phyloP scores from a whole-genome alignment of 106 monocot genomes.

The Platanthera guangdongensis region DNA sequence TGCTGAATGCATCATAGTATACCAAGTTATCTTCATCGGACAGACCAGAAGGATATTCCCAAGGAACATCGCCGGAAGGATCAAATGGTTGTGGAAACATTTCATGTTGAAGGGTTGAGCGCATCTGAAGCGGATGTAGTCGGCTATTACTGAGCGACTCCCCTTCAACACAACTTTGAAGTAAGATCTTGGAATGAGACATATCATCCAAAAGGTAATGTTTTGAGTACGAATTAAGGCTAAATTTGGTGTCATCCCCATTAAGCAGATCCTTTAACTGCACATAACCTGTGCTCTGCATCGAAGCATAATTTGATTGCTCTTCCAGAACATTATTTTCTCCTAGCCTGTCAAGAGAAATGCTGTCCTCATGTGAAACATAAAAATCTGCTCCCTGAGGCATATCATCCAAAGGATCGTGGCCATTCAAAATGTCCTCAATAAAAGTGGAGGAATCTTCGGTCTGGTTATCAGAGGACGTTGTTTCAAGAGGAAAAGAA shows the following conservation, averaged over 20 bases:
- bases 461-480: background rate
- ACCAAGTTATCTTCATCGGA: background rate
- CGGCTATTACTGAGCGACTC: background rate
- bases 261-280: conserved; percentile 1
- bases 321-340: background rate
- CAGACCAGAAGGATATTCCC: background rate
- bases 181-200: background rate
- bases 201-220: background rate
- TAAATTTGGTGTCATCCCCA: background rate
- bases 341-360: background rate
- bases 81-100: background rate
- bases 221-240: background rate
- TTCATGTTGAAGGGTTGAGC: background rate
- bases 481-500: background rate
- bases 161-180: background rate
- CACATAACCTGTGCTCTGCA: background rate
- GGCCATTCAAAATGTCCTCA: background rate
- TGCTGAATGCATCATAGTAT: conserved; percentile 1
- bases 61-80: background rate
- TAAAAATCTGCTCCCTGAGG: background rate
- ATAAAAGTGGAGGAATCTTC: conserved; percentile 5
- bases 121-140: background rate
- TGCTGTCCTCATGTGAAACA: background rate
- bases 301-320: background rate
- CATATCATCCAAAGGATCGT: background rate